Conservation (phyloP, 1,284 basidiomycete species). For the Ceratobasidium sp. region DNA sequence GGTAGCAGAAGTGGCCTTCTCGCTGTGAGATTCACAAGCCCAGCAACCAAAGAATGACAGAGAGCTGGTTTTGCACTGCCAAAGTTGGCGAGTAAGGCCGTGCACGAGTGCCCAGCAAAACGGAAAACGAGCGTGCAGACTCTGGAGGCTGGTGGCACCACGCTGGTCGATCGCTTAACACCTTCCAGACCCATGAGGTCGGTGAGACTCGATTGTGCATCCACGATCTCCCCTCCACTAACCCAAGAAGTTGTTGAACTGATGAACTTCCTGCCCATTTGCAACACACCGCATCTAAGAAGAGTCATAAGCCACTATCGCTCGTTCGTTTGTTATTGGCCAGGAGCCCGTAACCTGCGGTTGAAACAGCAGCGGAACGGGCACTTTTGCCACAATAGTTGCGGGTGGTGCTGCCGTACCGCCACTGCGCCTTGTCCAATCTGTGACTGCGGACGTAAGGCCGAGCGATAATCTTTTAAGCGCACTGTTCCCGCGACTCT, state of each 20-base stretch:
- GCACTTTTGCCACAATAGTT: neutral
- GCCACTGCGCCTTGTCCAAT: neutral
- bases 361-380: neutral
- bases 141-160: too few relatives aligned
- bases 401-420: neutral
- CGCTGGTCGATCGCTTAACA: neutral
- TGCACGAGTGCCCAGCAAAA: neutral
- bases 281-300: neutral
- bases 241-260: constrained; percentile 2
- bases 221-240: neutral
- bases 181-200: neutral
- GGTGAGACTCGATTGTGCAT: constrained; percentile 3
- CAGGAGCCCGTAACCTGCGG: neutral
- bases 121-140: too few relatives aligned
- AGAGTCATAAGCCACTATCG: neutral
- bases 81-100: neutral
- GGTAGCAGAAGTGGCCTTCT: neutral
- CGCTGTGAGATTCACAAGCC: too few relatives aligned
- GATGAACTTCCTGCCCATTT: neutral
- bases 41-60: too few relatives aligned
- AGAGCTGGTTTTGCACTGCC: too few relatives aligned
- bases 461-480: constrained; percentile 1
- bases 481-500: neutral
- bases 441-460: constrained; percentile 5
- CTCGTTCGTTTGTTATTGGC: neutral